Evolutionary conservation across 345 rosid genomes (phyloP), one percentile per base, ranked within the genome.

Genomic region (Gossypioides kirkii): DNA sequence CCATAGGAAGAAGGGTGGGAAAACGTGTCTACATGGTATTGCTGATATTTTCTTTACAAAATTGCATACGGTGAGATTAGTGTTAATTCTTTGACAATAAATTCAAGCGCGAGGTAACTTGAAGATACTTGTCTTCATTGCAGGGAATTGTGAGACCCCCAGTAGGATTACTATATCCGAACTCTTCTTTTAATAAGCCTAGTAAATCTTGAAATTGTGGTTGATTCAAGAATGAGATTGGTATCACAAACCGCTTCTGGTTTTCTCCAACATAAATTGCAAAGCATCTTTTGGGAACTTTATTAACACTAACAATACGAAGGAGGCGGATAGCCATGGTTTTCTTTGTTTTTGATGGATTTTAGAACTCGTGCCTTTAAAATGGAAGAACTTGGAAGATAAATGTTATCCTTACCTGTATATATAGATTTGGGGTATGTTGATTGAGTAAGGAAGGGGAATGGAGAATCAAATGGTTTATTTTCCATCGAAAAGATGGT

Each of bases 141-240:
- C 84, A 85, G 10, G 83, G 81, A 64, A 83, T 79, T 2, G 83
- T 83, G 64, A 83, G 81, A 38, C 80, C 80, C 0, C 84, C 86
- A 73, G 66, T 82, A 23, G 84, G 86, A 79, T 81, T 80, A 69
- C 71, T 28, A 54, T 67, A 81, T 10, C 88, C 83, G 12, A 80
- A 83, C 65, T 83, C 88, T 75, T 79, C 82, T 66, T 83, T 82
- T 8, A 77, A 75, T 53, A 50, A 69, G n/a, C 70, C 55, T 23
- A 83, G 72, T 73, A 85, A 73, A 17, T 71, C 76, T 16, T 69
- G 86, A 16, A 84, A 84, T 25, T 70, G 50, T 43, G 77, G 75
- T 2, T 59, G 76, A 46, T 69, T 81, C 72, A 85, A 59, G 74
- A 56, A 75, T 55, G 83, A 79, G 3, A 81, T 52, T 1, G 83